Base-by-base conservation (phyloP, 805 yeast species). In the Yamadazyma kitorensis region DNA sequence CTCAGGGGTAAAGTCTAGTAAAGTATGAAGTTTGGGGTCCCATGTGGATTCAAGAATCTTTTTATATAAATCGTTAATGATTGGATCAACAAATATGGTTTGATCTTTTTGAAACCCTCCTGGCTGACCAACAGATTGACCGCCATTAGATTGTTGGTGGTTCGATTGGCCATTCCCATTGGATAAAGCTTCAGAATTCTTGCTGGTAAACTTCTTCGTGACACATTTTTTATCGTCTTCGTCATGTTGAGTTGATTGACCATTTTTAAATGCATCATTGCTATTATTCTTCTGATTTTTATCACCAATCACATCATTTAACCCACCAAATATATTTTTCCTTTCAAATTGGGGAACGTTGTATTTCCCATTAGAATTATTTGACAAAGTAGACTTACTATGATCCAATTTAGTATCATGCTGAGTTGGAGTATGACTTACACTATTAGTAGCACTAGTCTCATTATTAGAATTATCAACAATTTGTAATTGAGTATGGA, bases 41-140 rank as follows among this genome's bases (percentile, higher is more conserved):
- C 86, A 80, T 0, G 79, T 68, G 21, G 74, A 55, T 39, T 79
- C 80, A 40, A 79, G 66, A 1, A 80, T 70, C 42, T 68, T 72
- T 36, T 72, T 70, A 44, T 76, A 76, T 5, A 78, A 54, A 24
- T 59, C 67, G 20, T 70, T 64, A 4, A 76, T 68, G 2, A 74
- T 56, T 0, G 82, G 82, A 41, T 74, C 77, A 31, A 74, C 58
- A 25, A 64, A 48, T 2, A 61, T 36, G 10, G 27, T 18, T 23
- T 29, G 18, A 22, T 19, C 17, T 29, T 20, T 21, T 16, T 16
- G 30, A 28, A n/a, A n/a, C n/a, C n/a, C n/a, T n/a, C n/a, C n/a
- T n/a, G n/a, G n/a, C n/a, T n/a, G n/a, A n/a, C n/a, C n/a, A n/a
- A n/a, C n/a, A n/a, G n/a, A n/a, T n/a, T n/a, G n/a, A 23, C 35